Evolutionary conservation across 2,329 filamentous ascomycete species (phyloP), one percentile per base, ranked within the genome.

Genomic region (Cercospora canescens): DNA sequence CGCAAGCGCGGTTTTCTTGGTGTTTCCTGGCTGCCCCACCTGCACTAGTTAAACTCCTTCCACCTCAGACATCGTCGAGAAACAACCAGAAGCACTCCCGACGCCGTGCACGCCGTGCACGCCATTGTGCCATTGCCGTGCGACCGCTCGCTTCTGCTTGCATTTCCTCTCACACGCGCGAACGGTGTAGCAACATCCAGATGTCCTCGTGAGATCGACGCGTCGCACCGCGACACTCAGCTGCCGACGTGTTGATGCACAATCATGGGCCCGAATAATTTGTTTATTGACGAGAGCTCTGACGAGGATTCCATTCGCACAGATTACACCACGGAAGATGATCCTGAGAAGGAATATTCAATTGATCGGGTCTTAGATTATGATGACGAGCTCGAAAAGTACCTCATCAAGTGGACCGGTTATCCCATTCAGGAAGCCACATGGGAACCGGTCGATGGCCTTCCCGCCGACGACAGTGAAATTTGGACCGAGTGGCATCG

Each of bases 331-430:
- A 66, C 55, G 18, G 62, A 69, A 7, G 67, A 66, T 30, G 71
- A 72, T 9, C 37, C 66, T 2, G 69, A 72, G 4, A 69, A 65
- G 6, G 67, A 68, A 9, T 78, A 75, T 60, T 56, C 65, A 12
- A 75, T 78, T 14, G 76, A 78, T 37, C 67, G 64, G 34, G 72
- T 78, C n/a, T 64, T 77, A 4, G 18, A 41, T 24, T 50, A 62
- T 14, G 68, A 70, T 26, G 73, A 75, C 28, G 39, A 66, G 16
- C 35, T 14, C 12, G 45, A 67, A 32, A 9, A 62, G 14, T 77
- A 75, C 59, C 68, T 77, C 8, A 62, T 76, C 57, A 75, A 76
- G 59, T 78, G 76, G 76, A 68, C 71, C 26, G 73, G 73, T 28
- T 78, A 76, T 60, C 64, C 69, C 5, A 66, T 75, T 0, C 48